phyloP scores from a whole-genome alignment of 371 early-diverging fungal species.

The Actinomortierella ambigua region DNA sequence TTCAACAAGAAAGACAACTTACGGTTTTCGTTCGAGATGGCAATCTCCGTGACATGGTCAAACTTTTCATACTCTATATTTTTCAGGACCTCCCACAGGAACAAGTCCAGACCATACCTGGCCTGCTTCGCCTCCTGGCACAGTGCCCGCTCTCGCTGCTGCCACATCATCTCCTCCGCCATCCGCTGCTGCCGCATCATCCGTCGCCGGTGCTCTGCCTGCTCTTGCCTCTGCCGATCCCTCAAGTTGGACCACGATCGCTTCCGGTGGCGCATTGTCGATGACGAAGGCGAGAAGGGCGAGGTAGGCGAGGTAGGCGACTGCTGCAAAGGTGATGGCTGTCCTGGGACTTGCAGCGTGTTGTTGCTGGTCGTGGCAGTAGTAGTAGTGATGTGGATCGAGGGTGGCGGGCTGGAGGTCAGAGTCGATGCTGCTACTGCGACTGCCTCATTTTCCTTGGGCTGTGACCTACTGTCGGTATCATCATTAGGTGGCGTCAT shows the following conservation, averaged over 20 bases:
- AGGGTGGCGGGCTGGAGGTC: no score
- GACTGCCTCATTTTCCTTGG: no score
- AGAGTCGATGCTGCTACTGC: no score
- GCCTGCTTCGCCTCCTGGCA: slow-evolving; percentile 12
- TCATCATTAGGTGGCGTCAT: no score
- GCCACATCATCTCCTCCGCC: slow-evolving; percentile 30
- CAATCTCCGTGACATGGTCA: slow-evolving; percentile 12
- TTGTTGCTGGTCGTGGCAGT: no score
- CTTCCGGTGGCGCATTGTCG: slow-evolving; percentile 4
- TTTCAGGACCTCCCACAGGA: slow-evolving; percentile 8
- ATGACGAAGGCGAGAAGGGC: no score
- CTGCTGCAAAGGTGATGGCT: no score
- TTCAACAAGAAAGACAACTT: slow-evolving; percentile 6
- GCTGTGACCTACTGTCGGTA: no score
- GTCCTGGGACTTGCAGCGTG: no score
- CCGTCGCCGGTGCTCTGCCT: slow-evolving; percentile 15
- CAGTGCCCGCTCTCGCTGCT: slow-evolving; percentile 11
- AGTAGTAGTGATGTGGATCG: no score
- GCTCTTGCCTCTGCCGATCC: slow-evolving; percentile 16
- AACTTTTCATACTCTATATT: slow-evolving; percentile 24
- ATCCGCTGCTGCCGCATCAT: slow-evolving; percentile 19
- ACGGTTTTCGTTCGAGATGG: slow-evolving; percentile 27
- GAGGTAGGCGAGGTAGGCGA: no score
- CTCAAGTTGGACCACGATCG: slow-evolving; percentile 28
- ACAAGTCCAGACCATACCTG: slow-evolving; percentile 21